Percentiles rank a stretch among this genome's conserved stretches.
Evolutionary conservation across 768 basidiomycete species (phyloP).

Genomic region (Suillus bovinus): DNA sequence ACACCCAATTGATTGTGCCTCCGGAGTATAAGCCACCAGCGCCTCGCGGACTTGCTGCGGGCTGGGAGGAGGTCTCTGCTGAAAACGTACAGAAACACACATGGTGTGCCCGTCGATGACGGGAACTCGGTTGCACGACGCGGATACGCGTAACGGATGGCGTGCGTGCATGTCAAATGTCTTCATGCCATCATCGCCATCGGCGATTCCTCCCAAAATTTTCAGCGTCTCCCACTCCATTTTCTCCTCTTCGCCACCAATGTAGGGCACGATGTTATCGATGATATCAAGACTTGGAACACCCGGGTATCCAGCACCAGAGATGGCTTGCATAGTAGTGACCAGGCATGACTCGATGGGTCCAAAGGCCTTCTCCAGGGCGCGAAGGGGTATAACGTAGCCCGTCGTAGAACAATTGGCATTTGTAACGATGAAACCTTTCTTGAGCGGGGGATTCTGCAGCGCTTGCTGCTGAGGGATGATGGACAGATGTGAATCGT

Average conservation of each 20-base stretch:
- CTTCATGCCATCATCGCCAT: conserved; percentile 53
- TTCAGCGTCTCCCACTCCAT: conserved; percentile 99
- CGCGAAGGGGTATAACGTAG: conserved; percentile 85
- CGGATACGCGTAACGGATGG: conserved; percentile 87
- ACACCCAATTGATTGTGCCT: conserved; percentile 71
- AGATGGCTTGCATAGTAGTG: conserved; percentile 98
- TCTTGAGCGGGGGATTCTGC: conserved; percentile 67
- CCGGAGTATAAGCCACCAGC: conserved; percentile 69
- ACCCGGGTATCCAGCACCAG: conserved; percentile 97
- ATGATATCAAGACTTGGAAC: conserved; percentile 86
- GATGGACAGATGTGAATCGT: conserved; percentile 81
- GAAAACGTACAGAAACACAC: conserved; percentile 85
- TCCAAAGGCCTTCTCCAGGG: conserved; percentile 88
- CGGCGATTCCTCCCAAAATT: conserved; percentile 83
- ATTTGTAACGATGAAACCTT: conserved; percentile 96
- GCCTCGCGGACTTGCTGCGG: conserved; percentile 88
- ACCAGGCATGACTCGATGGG: conserved; percentile 90
- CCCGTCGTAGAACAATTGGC: conserved; percentile 98
- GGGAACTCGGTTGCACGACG: conserved; percentile 92
- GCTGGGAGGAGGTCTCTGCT: conserved; percentile 75
- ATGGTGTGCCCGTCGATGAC: conserved; percentile 96
- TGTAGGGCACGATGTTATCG: conserved; percentile 96
- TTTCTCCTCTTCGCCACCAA: conserved; percentile 94
- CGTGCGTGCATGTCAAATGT: conserved; percentile 83
- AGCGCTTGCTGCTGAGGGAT: conserved; percentile 77